Base-by-base conservation (phyloP, 2,329 filamentous ascomycete genomes). In the Emergomyces pasteurianus region DNA sequence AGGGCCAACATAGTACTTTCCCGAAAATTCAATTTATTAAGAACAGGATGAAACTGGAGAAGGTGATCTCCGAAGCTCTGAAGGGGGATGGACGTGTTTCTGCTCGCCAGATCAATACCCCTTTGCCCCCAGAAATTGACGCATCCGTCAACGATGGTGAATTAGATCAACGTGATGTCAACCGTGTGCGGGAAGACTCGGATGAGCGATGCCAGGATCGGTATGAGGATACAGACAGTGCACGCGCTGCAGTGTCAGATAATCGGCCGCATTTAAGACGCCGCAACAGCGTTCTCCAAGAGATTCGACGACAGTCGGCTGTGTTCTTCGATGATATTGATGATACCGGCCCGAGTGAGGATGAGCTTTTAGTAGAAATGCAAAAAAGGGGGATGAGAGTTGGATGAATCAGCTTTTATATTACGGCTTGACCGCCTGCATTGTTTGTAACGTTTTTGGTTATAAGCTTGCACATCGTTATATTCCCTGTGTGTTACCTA, bases 21-120 rank as follows among this genome's bases (percentile, higher is more conserved):
- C 90, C 94, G 0, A 95, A 94, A 72, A 80, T 99, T 58, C 89
- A 94, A 70, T 99, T 97, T 70, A 84, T 97, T 62, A 84, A 82
- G 28, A 99, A 99, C 71, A 78, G 94, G 58, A 83, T 96, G 66
- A 90, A 89, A 68, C 79, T 96, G 9, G 94, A 99, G 75, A 81
- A 86, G 57, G 70, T 83, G 8, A 83, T 87, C 56, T 79, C 84
- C 63, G 75, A 82, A 65, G 84, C 83, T 2, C 72, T 84, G 8
- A 67, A 73, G 36, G 68, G 67, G 60, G 68, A 67, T 62, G 71
- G 72, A 0, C 61, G 67, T 5, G 62, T 68, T 10, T 40, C 14
- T 23, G 58, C 18, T 42, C 58, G 50, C 6, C 53, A 50, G 12
- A 36, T 53, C 12, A 58, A 26, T 16, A 49, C 54, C 6, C 53